Conservation (phyloP, 2,329 filamentous ascomycete genomes). For the Teratosphaeria gauchensis region DNA sequence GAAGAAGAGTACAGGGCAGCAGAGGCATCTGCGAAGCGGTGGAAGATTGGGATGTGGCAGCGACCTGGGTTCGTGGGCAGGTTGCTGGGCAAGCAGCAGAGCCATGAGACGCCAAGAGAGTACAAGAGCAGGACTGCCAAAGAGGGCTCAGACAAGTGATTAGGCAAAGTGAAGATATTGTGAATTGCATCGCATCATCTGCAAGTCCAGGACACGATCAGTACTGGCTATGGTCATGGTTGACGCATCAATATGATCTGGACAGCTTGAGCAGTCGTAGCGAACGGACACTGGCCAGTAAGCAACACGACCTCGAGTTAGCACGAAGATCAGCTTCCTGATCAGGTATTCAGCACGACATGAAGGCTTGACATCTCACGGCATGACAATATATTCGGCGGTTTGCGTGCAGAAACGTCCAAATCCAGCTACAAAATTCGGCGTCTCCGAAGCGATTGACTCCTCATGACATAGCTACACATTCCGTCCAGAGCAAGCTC, state of each 20-base stretch:
- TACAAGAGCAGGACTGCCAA: slow-evolving; percentile 56
- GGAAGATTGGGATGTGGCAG: slow-evolving; percentile 55
- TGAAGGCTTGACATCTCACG: no score
- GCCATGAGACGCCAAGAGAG: slow-evolving; percentile 72
- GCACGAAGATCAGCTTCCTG: no score
- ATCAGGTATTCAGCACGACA: no score
- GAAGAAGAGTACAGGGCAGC: slow-evolving; percentile 55
- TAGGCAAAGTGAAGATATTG: not conserved
- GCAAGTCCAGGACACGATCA: no score
- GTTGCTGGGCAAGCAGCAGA: slow-evolving; percentile 39
- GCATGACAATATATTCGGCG: no score
- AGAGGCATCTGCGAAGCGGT: slow-evolving; percentile 39
- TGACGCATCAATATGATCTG: no score
- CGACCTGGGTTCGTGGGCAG: slow-evolving; percentile 30
- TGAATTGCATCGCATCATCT: not conserved
- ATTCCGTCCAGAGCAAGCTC: not conserved
- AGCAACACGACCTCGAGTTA: no score
- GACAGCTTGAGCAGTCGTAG: no score
- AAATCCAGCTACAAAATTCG: not conserved
- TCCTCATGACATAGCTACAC: not conserved
- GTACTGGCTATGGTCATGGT: no score
- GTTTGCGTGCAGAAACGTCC: no score
- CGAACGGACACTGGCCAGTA: no score
- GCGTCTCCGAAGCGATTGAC: not conserved
- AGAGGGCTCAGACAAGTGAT: not conserved